Conservation (phyloP, 768 basidiomycete genomes). For the Boletus speciosus region DNA sequence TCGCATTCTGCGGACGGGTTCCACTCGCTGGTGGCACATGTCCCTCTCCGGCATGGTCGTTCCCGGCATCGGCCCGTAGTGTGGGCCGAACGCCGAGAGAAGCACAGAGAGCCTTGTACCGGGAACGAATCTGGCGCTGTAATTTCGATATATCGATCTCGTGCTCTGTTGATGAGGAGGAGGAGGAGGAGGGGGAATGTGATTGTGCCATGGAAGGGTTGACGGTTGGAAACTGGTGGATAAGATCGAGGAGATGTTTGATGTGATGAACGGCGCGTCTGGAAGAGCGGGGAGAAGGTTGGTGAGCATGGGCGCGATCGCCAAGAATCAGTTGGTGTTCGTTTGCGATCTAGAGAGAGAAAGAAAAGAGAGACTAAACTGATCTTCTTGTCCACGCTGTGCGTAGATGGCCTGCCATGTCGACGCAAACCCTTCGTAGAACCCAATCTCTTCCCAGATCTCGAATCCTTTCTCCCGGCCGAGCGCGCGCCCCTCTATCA, state of each 20-base stretch:
- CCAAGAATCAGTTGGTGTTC: neutral
- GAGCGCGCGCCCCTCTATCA: conserved; percentile 86
- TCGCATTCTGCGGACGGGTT: neutral
- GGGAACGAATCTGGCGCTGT: conserved; percentile 80
- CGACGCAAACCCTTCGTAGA: conserved; percentile 80
- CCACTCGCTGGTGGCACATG: too few species aligned
- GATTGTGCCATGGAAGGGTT: conserved; percentile 56
- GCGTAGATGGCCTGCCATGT: conserved; percentile 60
- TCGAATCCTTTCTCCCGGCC: conserved; percentile 91
- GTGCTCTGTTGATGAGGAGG: neutral
- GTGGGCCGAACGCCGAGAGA: conserved; percentile 65
- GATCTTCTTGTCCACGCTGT: conserved; percentile 24
- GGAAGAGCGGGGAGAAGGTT: neutral
- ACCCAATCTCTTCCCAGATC: conserved; percentile 97
- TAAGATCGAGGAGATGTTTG: conserved; percentile 64
- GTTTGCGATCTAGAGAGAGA: neutral
- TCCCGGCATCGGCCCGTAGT: conserved; percentile 24
- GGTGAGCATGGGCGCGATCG: neutral
- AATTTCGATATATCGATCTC: conserved; percentile 73
- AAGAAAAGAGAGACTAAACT: conserved; percentile 6
- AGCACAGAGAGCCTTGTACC: conserved; percentile 85
- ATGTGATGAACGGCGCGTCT: conserved; percentile 66
- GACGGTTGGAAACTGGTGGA: conserved; percentile 68
- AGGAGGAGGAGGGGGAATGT: neutral
- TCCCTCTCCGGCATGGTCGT: neutral